Base-by-base conservation (phyloP, 768 basidiomycete species). In the Cystofilobasidium macerans region DNA sequence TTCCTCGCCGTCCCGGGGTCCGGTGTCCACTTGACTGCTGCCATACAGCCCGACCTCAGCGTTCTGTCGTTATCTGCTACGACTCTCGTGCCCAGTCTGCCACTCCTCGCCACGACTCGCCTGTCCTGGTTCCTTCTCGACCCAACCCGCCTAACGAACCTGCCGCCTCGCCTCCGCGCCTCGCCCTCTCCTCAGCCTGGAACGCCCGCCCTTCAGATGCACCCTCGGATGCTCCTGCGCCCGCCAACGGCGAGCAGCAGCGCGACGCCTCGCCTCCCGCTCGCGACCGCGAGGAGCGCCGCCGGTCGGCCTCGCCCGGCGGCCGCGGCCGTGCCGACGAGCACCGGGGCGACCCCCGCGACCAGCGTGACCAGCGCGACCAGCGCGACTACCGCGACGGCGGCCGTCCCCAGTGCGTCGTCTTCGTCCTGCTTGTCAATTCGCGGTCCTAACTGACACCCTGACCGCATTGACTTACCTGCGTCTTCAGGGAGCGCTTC, bases 231-330 rank as follows among this genome's bases (percentile, higher is more conserved):
- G 57, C 38, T 7, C 24, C 38, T 18, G 38, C 38, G 8, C 9
- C 38, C 14, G 58, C 58, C 30, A 9, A 35, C 6, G 20, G 3
- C 16, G 33, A 12, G 6, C n/a, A 9, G 33, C 26, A 14, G 11
- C 35, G 43, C 22, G 58, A 60, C 18, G 38, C 24, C 58, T 60
- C 58, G 22, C 58, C 65, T 33, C 47, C 61, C 32, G n/a, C n/a
- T n/a, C 43, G 47, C 48, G 36, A 48, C 26, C 32, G 65, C 18
- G 65, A 67, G 16, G 43, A 45, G 28, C 58, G 58, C 18, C 38
- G 58, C 28, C 53, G 60, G 33, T 67, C 65, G 18, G n/a, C 58
- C n/a, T 67, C 65, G 32, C 60, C 59, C n/a, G 53, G 65, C 22
- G 65, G 65, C 33, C 30, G 64, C 0, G 64, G 56, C 18, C 26